Evolutionary conservation across 192 early-diverging fungal genomes (phyloP), one percentile per base, ranked within the genome.

Genomic region (Obelidium mucronatum): DNA sequence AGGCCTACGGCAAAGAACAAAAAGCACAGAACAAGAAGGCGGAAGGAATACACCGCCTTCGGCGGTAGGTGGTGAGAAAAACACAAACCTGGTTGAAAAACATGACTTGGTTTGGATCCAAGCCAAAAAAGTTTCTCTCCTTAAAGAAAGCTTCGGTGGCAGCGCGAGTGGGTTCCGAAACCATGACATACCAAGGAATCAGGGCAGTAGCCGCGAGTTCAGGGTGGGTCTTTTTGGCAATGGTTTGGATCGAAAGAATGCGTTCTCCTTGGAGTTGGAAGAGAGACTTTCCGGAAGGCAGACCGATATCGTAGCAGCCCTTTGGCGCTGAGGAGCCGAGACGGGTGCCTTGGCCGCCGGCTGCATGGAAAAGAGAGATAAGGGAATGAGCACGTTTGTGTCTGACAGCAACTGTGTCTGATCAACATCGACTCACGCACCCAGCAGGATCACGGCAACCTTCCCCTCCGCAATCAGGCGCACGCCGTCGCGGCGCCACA

Each of bases 61-160:
- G n/a, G n/a, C n/a, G n/a, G n/a, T n/a, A n/a, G n/a, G n/a, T n/a
- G n/a, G n/a, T n/a, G n/a, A n/a, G n/a, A n/a, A n/a, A n/a, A n/a
- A n/a, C n/a, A n/a, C n/a, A n/a, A n/a, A n/a, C n/a, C n/a, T 99
- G 97, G 82, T 97, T 90, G 87, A 98, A 99, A 81, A 98, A 96
- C 75, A 93, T 86, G 40, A 99, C 92, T 79, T 99, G 96, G 44
- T 91, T 85, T 35, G 80, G 67, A 44, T 90, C 80, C 39, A 99
- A 82, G 31, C 97, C 97, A 91, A 97, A 99, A 85, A 87, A 98
- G 63, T 89, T 81, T 79, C 94, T 63, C 52, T 93, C 79, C 61
- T 88, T 85, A 83, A 99, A 99, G 82, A 90, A 93, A 17, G 79
- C 69, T 55, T 89, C 88, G 8, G 97, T 97, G 24, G 94, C 90